phyloP scores from a whole-genome alignment of 2,329 filamentous ascomycete genomes.

The Xylariales sp. region DNA sequence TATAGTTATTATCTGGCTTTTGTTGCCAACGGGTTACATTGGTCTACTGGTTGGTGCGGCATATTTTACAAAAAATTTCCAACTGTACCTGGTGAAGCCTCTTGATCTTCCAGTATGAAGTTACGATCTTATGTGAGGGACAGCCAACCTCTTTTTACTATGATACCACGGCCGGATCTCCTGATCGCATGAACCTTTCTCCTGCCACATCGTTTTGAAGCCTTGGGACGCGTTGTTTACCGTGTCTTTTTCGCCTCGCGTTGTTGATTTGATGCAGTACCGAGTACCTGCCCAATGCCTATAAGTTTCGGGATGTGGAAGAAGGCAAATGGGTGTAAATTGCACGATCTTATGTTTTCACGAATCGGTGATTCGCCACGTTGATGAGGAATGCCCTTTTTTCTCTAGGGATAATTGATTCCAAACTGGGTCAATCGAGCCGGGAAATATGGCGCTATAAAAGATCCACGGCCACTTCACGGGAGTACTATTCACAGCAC shows the following conservation, averaged over 20 bases:
- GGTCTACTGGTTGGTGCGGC: neutral
- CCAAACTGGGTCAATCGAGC: neutral
- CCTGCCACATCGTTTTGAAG: constrained; percentile 22
- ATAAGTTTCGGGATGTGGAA: constrained; percentile 15
- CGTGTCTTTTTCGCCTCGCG: constrained; percentile 21
- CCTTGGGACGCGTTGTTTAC: constrained; percentile 17
- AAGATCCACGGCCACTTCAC: neutral
- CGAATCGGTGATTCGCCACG: constrained; percentile 27
- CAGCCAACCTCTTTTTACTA: constrained; percentile 8
- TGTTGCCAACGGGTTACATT: neutral
- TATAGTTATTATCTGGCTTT: neutral
- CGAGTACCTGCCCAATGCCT: constrained; percentile 5
- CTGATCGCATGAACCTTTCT: constrained; percentile 21
- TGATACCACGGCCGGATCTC: constrained; percentile 25
- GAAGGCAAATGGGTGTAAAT: constrained; percentile 15
- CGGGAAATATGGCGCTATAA: neutral
- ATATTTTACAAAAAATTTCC: constrained; percentile 7
- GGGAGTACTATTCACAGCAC: neutral
- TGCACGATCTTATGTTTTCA: constrained; percentile 33
- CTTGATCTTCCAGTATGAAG: constrained; percentile 16
- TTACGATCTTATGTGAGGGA: neutral
- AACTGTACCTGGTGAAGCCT: neutral
- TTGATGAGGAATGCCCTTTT: constrained; percentile 15
- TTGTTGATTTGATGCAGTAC: constrained; percentile 25
- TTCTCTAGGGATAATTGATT: neutral